Conservation (phyloP, 2,329 filamentous ascomycete genomes). For the Trichoderma endophyticum region DNA sequence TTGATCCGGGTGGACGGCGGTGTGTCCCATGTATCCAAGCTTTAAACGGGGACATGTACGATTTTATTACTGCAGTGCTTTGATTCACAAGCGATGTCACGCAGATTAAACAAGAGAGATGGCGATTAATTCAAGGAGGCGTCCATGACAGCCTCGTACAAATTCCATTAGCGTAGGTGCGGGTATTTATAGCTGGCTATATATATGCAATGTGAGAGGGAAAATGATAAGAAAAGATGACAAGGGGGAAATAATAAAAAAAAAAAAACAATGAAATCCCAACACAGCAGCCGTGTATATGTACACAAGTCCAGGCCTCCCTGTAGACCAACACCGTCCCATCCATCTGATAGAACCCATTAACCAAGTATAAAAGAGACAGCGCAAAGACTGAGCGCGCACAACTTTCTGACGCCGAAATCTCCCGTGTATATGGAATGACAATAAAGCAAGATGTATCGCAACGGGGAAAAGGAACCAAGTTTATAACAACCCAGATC, state of each 20-base stretch:
- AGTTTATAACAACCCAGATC: background rate
- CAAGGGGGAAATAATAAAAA: background rate
- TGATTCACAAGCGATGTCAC: background rate
- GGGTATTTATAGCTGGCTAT: slow-evolving; percentile 11
- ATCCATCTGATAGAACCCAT: background rate
- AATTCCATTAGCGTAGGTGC: background rate
- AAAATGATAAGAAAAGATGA: background rate
- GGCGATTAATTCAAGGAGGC: background rate
- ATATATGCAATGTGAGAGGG: background rate
- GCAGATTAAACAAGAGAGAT: background rate
- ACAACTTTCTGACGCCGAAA: background rate
- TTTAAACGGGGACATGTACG: slow-evolving; percentile 32
- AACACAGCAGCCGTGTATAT: background rate
- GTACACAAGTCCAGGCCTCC: background rate
- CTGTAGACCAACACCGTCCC: background rate
- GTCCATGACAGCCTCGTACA: background rate
- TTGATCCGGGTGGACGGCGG: slow-evolving; percentile 63
- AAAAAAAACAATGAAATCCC: background rate
- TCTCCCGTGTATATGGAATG: background rate
- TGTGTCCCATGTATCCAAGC: slow-evolving; percentile 43
- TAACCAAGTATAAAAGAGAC: background rate
- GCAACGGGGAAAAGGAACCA: background rate
- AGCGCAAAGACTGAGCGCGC: background rate
- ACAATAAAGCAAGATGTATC: background rate
- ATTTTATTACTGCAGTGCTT: background rate